phyloP scores from a whole-genome alignment of 2,329 filamentous ascomycete species.

The Alternaria alternata region DNA sequence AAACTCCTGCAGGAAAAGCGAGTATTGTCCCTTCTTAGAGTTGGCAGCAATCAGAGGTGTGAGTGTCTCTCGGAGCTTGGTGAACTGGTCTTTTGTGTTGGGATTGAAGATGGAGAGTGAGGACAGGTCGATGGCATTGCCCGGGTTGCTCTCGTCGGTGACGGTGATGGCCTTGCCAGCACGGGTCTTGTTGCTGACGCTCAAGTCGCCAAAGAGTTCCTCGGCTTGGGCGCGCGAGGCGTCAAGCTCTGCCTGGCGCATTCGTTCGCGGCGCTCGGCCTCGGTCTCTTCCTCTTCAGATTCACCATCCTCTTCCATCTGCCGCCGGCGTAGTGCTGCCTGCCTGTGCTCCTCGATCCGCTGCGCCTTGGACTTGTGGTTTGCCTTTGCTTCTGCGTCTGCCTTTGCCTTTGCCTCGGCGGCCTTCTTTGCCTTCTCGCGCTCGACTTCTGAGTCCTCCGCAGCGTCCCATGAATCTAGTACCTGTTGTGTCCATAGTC shows the following conservation, averaged over 20 bases:
- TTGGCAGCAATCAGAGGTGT: conserved; percentile 77
- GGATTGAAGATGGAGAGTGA: conserved; percentile 88
- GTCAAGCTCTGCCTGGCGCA: conserved; percentile 83
- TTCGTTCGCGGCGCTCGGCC: conserved; percentile 74
- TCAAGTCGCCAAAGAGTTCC: conserved; percentile 83
- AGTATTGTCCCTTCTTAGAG: conserved; percentile 88
- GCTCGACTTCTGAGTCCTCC: conserved; percentile 95
- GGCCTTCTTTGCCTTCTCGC: conserved; percentile 90
- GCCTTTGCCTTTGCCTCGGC: conserved; percentile 88
- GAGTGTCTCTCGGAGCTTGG: conserved; percentile 78
- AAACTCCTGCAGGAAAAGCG: conserved; percentile 90
- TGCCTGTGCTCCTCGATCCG: conserved; percentile 80
- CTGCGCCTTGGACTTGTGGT: conserved; percentile 88
- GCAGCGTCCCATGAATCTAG: conserved; percentile 97
- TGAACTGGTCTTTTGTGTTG: conserved; percentile 84
- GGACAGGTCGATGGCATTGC: conserved; percentile 80
- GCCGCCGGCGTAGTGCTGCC: conserved; percentile 65
- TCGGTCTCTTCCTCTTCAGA: conserved; percentile 77
- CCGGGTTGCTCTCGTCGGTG: conserved; percentile 76
- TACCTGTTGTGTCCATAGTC: conserved; percentile 65
- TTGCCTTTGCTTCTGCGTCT: conserved; percentile 84
- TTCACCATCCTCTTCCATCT: conserved; percentile 63
- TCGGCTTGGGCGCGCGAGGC: conserved; percentile 88
- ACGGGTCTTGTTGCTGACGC: conserved; percentile 73
- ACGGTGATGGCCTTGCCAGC: conserved; percentile 72